Evolutionary conservation across 179 eudicot species (phyloP).

Genomic region (Beta corolliflora): DNA sequence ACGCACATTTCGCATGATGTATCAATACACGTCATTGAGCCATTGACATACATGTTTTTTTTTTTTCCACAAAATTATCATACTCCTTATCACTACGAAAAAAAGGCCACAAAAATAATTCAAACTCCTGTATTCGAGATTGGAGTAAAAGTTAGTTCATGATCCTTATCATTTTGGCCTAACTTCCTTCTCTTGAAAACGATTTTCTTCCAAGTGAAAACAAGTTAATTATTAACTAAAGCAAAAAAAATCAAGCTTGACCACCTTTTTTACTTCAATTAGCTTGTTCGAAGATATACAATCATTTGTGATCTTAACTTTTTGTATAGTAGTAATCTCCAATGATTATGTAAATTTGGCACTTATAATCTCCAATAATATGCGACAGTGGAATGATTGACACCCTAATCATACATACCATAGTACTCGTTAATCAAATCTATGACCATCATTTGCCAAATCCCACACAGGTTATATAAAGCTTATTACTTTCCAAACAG

Average conservation of each 20-base stretch:
- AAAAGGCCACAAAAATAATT: background rate
- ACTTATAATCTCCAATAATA: slow-evolving; percentile 8
- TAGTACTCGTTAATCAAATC: slow-evolving; percentile 14
- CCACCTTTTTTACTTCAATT: background rate
- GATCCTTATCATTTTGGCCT: background rate
- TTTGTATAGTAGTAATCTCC: background rate
- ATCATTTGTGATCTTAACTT: background rate
- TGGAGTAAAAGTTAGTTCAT: background rate
- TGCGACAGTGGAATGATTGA: background rate
- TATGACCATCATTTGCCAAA: slow-evolving; percentile 1
- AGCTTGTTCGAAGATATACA: background rate
- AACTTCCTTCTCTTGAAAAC: background rate
- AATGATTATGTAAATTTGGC: slow-evolving; percentile 1
- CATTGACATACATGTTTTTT: too few relatives aligned
- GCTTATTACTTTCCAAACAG: background rate
- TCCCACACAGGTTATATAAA: background rate
- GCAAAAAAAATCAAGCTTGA: background rate
- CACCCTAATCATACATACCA: slow-evolving; percentile 11
- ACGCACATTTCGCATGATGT: too few relatives aligned
- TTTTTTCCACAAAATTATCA: too few relatives aligned
- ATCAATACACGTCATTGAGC: too few relatives aligned
- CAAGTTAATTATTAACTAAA: background rate
- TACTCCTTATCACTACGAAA: background rate
- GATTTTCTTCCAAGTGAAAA: background rate
- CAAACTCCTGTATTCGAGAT: background rate